phyloP scores from a whole-genome alignment of 2,329 filamentous ascomycete genomes.

The Lachnellula willkommii region DNA sequence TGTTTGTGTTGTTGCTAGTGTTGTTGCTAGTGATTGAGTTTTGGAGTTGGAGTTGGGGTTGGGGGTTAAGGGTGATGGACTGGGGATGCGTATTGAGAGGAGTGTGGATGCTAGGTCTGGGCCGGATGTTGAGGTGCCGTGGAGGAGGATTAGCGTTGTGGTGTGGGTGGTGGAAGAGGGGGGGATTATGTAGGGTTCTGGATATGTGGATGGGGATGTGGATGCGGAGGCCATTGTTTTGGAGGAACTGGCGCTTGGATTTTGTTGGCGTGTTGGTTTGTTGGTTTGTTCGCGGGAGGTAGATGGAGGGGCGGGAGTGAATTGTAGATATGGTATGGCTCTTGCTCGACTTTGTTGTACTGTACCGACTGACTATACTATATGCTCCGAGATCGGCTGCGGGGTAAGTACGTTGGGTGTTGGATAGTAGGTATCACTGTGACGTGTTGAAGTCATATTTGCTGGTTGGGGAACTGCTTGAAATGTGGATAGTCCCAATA shows the following conservation, averaged over 20 bases:
- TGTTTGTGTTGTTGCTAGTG: too few species aligned
- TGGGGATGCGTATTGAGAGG: slow-evolving; percentile 20
- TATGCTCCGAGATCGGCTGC: not conserved
- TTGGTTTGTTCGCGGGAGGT: not conserved
- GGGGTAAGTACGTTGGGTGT: not conserved
- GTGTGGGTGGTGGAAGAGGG: slow-evolving; percentile 25
- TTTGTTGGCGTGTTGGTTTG: too few species aligned
- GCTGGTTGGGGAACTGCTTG: not conserved
- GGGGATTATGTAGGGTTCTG: slow-evolving; percentile 16
- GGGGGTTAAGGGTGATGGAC: slow-evolving; percentile 3
- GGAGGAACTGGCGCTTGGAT: too few species aligned
- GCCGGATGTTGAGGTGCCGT: slow-evolving; percentile 36
- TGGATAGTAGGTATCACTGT: not conserved
- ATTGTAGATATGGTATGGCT: not conserved
- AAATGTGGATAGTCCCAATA: not conserved
- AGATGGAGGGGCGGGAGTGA: not conserved
- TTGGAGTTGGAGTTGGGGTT: slow-evolving; percentile 28
- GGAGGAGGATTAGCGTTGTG: slow-evolving; percentile 36
- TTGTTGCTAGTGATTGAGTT: slow-evolving; percentile 23
- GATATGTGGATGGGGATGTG: not conserved
- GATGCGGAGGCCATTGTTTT: not conserved
- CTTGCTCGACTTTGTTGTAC: too few species aligned
- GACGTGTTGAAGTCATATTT: not conserved
- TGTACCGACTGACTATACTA: too few species aligned
- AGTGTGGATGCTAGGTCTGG: slow-evolving; percentile 33